These are phyloP conservation scores for Colletotrichum acutatum DNA, from an alignment of 2,329 filamentous ascomycete genomes.

Conservation along the genomic window DNA sequence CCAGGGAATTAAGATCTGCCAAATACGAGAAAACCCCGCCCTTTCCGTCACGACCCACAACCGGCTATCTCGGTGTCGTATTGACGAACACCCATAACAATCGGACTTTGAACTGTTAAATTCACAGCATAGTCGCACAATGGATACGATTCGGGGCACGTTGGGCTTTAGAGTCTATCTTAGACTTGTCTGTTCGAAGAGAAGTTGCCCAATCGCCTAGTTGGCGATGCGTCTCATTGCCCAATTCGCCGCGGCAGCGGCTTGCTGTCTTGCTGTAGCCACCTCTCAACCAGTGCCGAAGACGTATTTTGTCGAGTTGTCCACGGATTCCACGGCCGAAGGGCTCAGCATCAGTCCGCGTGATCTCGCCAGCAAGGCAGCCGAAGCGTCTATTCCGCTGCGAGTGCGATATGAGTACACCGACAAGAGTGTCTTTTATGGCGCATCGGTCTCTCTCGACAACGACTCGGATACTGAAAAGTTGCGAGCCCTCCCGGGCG, in stretches of 20 bases:
- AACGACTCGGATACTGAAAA: background rate
- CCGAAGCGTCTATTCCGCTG: constrained; percentile 1
- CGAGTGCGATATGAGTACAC: constrained; percentile 16
- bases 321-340: background rate
- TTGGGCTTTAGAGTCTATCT: background rate
- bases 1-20: background rate
- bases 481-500: constrained; percentile 9
- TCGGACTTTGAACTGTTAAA: background rate
- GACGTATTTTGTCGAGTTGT: constrained; percentile 16
- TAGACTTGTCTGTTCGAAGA: background rate
- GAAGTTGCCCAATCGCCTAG: background rate
- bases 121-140: background rate
- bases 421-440: constrained; percentile 20
- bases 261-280: background rate
- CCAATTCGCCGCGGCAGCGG: background rate
- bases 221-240: constrained; percentile 4
- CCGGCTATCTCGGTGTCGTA: background rate
- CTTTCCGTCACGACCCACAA: background rate
- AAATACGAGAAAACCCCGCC: background rate
- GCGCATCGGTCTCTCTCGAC: constrained; percentile 9
- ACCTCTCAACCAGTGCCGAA: constrained; percentile 10
- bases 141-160: background rate
- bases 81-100: background rate
- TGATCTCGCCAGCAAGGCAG: background rate
- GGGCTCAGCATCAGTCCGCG: background rate